A percentile compares a stretch with the other conserved stretches of the same genome.
Conservation (phyloP, 441 rosid species). For the Breynia disticha region DNA sequence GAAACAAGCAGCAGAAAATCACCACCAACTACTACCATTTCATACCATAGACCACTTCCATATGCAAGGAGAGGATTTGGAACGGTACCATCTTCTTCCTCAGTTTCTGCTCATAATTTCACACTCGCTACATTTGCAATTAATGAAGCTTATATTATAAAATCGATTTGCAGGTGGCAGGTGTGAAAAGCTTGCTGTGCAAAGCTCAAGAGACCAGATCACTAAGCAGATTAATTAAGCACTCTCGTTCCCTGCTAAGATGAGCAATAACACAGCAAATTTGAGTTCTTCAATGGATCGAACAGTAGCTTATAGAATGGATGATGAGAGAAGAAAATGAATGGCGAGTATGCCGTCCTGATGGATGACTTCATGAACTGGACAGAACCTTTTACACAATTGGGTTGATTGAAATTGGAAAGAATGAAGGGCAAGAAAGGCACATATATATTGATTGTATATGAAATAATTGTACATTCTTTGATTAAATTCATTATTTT, state of each 20-base stretch:
- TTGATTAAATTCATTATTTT: not conserved
- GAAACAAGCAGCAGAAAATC: conserved; percentile 26
- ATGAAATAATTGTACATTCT: not conserved
- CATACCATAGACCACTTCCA: conserved; percentile 55
- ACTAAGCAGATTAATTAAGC: conserved; percentile 46
- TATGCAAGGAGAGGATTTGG: conserved; percentile 49
- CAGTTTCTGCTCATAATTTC: not conserved
- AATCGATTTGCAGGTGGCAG: conserved; percentile 39
- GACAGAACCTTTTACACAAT: too few species aligned
- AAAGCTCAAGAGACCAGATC: conserved; percentile 60
- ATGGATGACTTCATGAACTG: too few species aligned
- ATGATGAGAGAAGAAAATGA: too few species aligned
- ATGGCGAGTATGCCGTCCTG: too few species aligned
- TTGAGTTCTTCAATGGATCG: too few species aligned
- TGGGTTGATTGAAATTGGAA: too few species aligned
- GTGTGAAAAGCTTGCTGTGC: conserved; percentile 49
- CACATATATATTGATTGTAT: too few species aligned
- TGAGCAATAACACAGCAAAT: conserved; percentile 12
- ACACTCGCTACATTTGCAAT: not conserved
- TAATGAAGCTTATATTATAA: too few species aligned
- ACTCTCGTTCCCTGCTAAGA: conserved; percentile 61
- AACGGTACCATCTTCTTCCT: conserved; percentile 30
- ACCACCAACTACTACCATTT: conserved; percentile 20
- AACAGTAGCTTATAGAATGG: too few species aligned
- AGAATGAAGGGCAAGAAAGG: too few species aligned